Percentiles rank a stretch among this genome's conserved stretches.
phyloP scores from a whole-genome alignment of 768 basidiomycete species.

The Leucocoprinus leucothites region DNA sequence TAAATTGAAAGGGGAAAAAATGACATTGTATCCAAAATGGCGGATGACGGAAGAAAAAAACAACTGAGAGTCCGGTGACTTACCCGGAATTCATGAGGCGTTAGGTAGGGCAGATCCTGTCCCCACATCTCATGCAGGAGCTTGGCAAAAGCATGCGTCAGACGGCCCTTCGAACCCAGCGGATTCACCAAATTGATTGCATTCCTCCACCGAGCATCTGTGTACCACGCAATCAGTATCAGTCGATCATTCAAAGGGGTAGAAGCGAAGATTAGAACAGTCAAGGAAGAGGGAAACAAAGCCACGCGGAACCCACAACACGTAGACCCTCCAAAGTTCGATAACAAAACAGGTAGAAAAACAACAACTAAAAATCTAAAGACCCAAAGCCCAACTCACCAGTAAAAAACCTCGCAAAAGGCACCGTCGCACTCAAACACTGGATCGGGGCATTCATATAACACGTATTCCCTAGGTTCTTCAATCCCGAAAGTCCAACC shows the following conservation, averaged over 20 bases:
- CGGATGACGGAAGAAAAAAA: neutral
- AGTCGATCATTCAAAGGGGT: no score
- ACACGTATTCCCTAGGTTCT: constrained; percentile 96
- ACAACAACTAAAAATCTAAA: neutral
- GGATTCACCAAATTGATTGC: constrained; percentile 85
- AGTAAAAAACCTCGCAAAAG: constrained; percentile 90
- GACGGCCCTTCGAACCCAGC: constrained; percentile 80
- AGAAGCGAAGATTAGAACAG: no score
- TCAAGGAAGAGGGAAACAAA: no score
- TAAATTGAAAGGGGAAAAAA: neutral
- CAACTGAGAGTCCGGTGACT: constrained; percentile 19
- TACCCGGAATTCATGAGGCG: constrained; percentile 83
- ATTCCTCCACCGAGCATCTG: constrained; percentile 55
- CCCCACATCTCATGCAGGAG: constrained; percentile 87
- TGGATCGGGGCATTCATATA: constrained; percentile 99
- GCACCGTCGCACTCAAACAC: constrained; percentile 91
- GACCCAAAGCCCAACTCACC: constrained; percentile 42
- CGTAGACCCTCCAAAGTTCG: no score
- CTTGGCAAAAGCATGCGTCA: constrained; percentile 80
- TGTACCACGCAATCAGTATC: constrained; percentile 45
- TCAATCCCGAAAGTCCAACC: constrained; percentile 80
- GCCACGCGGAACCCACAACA: no score
- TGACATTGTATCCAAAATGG: neutral
- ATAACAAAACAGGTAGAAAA: constrained; percentile 9
- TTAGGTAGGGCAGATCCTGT: constrained; percentile 77